Evolutionary conservation across 352 stramenopile genomes (phyloP).

Genomic region (Pythium brassicae): DNA sequence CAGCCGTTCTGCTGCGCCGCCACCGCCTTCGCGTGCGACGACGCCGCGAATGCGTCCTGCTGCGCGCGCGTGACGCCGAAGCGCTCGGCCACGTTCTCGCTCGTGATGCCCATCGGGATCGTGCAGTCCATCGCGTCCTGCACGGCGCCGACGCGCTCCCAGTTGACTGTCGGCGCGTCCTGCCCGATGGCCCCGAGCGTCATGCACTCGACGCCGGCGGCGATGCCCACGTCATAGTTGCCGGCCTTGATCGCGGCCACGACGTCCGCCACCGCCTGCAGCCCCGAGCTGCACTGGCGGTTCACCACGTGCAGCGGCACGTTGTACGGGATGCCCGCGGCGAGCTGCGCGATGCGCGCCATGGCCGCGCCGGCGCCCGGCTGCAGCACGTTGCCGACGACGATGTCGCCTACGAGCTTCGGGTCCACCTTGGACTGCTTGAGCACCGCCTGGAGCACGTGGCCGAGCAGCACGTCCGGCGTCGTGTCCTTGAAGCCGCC

Average conservation of each 20-base stretch:
- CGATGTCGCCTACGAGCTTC: conserved; percentile 71
- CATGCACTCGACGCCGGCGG: conserved; percentile 86
- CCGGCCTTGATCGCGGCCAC: conserved; percentile 74
- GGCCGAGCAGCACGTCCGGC: conserved; percentile 85
- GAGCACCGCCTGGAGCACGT: conserved; percentile 79
- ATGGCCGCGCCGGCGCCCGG: conserved; percentile 69
- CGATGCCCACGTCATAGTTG: conserved; percentile 85
- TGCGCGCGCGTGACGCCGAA: conserved; percentile 64
- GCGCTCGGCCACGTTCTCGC: conserved; percentile 82
- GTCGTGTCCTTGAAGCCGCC: conserved; percentile 91
- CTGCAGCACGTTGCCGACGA: conserved; percentile 86
- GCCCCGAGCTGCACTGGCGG: conserved; percentile 83
- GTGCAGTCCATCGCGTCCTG: conserved; percentile 81
- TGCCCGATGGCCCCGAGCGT: conserved; percentile 50
- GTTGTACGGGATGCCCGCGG: conserved; percentile 69
- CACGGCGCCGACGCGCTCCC: conserved; percentile 42
- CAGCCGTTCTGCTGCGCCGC: conserved; percentile 70
- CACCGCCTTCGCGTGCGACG: conserved; percentile 73
- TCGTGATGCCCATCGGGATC: conserved; percentile 83
- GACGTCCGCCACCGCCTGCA: conserved; percentile 82
- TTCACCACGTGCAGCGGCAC: conserved; percentile 79
- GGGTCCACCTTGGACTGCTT: conserved; percentile 79
- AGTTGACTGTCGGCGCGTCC: conserved; percentile 54
- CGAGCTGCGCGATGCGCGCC: conserved; percentile 79
- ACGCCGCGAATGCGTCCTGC: conserved; percentile 77